These are phyloP conservation scores for Didymella glomerata DNA, from an alignment of 2,329 filamentous ascomycete species.

Conservation along the genomic window DNA sequence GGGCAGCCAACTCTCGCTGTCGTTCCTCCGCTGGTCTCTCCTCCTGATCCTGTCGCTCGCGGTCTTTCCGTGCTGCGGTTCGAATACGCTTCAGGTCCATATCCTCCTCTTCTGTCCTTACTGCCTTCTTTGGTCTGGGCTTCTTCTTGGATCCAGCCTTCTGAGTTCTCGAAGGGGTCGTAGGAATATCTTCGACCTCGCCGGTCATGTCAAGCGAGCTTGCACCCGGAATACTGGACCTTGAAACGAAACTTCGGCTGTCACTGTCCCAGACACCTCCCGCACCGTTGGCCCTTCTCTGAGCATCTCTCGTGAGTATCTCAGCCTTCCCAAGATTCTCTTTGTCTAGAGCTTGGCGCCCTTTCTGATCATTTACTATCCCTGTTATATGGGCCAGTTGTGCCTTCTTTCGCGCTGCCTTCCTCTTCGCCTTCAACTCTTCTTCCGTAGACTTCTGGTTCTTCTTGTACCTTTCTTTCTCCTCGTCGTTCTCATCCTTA, in stretches of 20 bases:
- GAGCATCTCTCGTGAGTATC: neutral
- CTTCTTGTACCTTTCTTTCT: neutral
- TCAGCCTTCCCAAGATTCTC: neutral
- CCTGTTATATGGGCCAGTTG: neutral
- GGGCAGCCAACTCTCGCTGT: neutral
- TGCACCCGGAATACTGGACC: neutral
- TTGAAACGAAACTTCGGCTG: neutral
- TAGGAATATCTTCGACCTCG: too few species aligned
- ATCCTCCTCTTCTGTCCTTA: neutral
- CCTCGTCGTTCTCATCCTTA: neutral
- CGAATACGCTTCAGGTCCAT: neutral
- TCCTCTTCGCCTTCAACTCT: neutral
- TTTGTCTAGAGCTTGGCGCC: neutral
- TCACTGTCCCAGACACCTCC: neutral
- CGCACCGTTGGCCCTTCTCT: neutral
- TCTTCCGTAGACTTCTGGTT: neutral
- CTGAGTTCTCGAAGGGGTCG: neutral
- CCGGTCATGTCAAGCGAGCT: neutral
- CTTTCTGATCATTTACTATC: neutral
- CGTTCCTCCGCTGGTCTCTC: neutral
- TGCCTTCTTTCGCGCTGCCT: neutral
- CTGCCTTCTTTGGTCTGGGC: neutral
- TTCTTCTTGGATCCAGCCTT: neutral
- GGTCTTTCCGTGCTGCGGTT: neutral
- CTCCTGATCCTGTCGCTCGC: neutral